Conservation (phyloP, 768 basidiomycete genomes). For the Pisolithus albus region DNA sequence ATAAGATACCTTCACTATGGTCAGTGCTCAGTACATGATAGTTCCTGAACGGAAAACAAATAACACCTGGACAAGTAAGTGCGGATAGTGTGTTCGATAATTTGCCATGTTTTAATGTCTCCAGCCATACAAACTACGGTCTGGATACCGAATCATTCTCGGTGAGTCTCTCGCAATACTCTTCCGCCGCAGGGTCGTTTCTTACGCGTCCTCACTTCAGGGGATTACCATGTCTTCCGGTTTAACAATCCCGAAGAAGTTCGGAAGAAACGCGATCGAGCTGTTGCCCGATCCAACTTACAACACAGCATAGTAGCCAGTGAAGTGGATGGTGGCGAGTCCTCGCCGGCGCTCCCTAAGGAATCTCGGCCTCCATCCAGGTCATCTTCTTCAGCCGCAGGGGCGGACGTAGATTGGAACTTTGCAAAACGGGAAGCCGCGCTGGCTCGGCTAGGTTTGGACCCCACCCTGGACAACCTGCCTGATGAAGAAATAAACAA, state of each 20-base stretch:
- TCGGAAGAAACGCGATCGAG: constrained; percentile 82
- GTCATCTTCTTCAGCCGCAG: constrained; percentile 57
- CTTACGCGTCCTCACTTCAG: constrained; percentile 31
- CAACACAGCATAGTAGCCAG: constrained; percentile 57
- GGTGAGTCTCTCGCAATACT: constrained; percentile 40
- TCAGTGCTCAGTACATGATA: constrained; percentile 25
- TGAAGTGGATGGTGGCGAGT: constrained; percentile 52
- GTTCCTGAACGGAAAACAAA: constrained; percentile 93
- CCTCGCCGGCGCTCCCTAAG: constrained; percentile 34
- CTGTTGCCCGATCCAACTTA: constrained; percentile 63
- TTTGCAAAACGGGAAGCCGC: constrained; percentile 95
- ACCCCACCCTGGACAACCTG: constrained; percentile 85
- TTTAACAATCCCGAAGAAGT: constrained; percentile 96
- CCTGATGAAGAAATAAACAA: constrained; percentile 94
- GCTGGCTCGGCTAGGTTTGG: constrained; percentile 74
- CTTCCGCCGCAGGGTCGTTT: not conserved
- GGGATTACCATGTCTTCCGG: constrained; percentile 95
- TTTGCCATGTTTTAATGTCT: not conserved
- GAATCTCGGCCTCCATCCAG: constrained; percentile 74
- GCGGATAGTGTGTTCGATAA: not conserved
- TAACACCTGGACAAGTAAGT: constrained; percentile 67
- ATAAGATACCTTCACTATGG: not conserved
- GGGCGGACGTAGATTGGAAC: constrained; percentile 89
- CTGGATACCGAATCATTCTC: constrained; percentile 94
- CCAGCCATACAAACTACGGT: constrained; percentile 76